Evolutionary conservation across 2,329 filamentous ascomycete genomes (phyloP).

Genomic region (Neofusicoccum laricinum): DNA sequence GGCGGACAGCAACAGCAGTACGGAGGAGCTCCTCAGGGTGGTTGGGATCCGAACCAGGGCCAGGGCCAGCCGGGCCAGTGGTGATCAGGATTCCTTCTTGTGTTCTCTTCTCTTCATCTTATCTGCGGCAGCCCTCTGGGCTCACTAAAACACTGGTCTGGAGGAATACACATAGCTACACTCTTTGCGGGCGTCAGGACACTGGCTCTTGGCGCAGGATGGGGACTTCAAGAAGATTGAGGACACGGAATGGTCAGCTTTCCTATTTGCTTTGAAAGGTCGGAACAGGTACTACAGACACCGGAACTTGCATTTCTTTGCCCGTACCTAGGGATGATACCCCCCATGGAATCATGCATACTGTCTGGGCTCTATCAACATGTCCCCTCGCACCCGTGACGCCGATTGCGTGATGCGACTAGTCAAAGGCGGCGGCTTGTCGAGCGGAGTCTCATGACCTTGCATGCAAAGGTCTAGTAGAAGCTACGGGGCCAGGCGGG

Average conservation of each 20-base stretch:
- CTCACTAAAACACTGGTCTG: conserved; percentile 5
- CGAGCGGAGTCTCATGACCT: conserved; percentile 10
- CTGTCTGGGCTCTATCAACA: conserved; percentile 7
- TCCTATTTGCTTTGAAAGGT: conserved; percentile 11
- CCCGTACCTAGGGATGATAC: conserved; percentile 17
- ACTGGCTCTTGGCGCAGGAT: conserved; percentile 8
- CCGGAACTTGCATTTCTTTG: conserved; percentile 15
- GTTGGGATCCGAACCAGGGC: conserved; percentile 22
- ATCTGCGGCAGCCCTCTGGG: conserved; percentile 1
- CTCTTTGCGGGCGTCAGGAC: conserved; percentile 16
- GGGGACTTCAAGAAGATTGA: conserved; percentile 13
- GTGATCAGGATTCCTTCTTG: not conserved
- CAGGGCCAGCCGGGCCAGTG: conserved; percentile 25
- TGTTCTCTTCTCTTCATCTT: conserved; percentile 7
- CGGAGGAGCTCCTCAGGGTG: conserved; percentile 27
- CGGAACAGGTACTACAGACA: conserved; percentile 10
- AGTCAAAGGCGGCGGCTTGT: not conserved
- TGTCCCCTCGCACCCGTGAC: not conserved
- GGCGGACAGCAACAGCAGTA: conserved; percentile 27
- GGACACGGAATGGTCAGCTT: conserved; percentile 9
- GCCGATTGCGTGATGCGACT: not conserved
- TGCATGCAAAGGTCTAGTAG: conserved; percentile 5
- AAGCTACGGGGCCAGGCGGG: conserved; percentile 7
- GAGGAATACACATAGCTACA: conserved; percentile 16
- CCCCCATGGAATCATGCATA: conserved; percentile 13